These are phyloP conservation scores for Lophiotrema nucula DNA, from an alignment of 495 filamentous ascomycete genomes.

Conservation along the genomic window DNA sequence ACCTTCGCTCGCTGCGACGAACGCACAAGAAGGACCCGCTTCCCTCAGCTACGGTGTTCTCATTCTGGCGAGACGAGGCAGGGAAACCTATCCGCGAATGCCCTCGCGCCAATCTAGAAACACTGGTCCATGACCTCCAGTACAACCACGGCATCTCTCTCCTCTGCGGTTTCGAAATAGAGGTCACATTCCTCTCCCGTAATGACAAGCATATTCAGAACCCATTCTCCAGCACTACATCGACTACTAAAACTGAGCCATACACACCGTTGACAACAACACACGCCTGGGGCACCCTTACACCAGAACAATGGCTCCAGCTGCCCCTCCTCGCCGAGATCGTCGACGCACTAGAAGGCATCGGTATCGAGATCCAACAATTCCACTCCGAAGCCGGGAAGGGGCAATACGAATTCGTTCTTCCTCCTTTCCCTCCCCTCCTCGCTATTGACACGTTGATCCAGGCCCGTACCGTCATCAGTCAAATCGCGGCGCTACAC, in stretches of 20 bases:
- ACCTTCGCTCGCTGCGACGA: slow-evolving; percentile 35
- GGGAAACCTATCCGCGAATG: slow-evolving; percentile 55
- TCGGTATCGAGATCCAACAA: slow-evolving; percentile 68
- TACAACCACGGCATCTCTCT: slow-evolving; percentile 50
- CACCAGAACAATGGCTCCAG: slow-evolving; percentile 53
- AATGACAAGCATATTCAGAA: too few species aligned
- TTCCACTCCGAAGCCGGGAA: slow-evolving; percentile 74
- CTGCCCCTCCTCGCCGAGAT: slow-evolving; percentile 66
- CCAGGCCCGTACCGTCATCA: slow-evolving; percentile 68
- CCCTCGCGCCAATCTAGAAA: slow-evolving; percentile 46
- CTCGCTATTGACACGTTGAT: slow-evolving; percentile 71
- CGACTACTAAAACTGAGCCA: slow-evolving; percentile 36
- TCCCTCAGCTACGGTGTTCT: slow-evolving; percentile 40
- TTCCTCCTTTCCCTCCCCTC: slow-evolving; percentile 63
- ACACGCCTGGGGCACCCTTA: slow-evolving; percentile 64
- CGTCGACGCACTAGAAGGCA: slow-evolving; percentile 52
- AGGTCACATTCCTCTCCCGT: slow-evolving; percentile 66
- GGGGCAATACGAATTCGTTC: slow-evolving; percentile 81
- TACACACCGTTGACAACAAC: slow-evolving; percentile 39
- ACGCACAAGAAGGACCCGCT: slow-evolving; percentile 34
- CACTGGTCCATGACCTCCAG: slow-evolving; percentile 30
- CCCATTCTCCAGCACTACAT: too few species aligned
- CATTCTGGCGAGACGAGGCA: slow-evolving; percentile 56
- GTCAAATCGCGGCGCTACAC: slow-evolving; percentile 55
- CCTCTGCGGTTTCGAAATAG: slow-evolving; percentile 77